Conservation (phyloP, 108 stramenopile genomes). For the Chaetoceros tenuissimus region DNA sequence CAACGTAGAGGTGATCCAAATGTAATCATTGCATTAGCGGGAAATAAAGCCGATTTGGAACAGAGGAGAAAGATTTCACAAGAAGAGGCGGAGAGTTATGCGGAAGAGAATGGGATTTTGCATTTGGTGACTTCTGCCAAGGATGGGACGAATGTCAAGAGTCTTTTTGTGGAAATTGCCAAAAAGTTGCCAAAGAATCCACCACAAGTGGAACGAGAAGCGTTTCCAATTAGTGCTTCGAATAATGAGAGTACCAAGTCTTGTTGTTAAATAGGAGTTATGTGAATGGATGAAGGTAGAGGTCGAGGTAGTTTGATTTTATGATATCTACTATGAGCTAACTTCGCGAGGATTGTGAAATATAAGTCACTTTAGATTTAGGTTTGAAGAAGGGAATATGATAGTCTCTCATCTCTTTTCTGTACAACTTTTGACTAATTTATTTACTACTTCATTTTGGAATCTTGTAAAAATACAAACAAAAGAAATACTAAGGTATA, state of each 20-base stretch:
- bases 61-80: slow-evolving; percentile 82
- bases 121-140: slow-evolving; percentile 96
- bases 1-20: slow-evolving; percentile 96
- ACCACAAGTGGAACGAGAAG: slow-evolving; percentile 86
- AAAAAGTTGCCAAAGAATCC: slow-evolving; percentile 89
- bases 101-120: slow-evolving; percentile 88
- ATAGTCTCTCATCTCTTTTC: too few species aligned
- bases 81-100: slow-evolving; percentile 90
- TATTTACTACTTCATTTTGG: too few species aligned
- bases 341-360: too few species aligned
- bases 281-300: too few species aligned
- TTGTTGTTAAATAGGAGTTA: slow-evolving; percentile 44
- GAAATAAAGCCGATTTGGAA: slow-evolving; percentile 91
- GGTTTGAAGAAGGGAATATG: too few species aligned
- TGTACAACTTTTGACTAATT: too few species aligned
- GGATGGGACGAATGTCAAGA: slow-evolving; percentile 91
- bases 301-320: too few species aligned
- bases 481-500: too few species aligned
- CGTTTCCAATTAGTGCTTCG: slow-evolving; percentile 83
- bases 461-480: too few species aligned
- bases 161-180: slow-evolving; percentile 82
- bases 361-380: too few species aligned
- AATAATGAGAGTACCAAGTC: slow-evolving; percentile 76
- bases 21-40: slow-evolving; percentile 96
- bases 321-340: too few species aligned